phyloP scores from a whole-genome alignment of 306 rosid genomes.

The Quercus mongolica region DNA sequence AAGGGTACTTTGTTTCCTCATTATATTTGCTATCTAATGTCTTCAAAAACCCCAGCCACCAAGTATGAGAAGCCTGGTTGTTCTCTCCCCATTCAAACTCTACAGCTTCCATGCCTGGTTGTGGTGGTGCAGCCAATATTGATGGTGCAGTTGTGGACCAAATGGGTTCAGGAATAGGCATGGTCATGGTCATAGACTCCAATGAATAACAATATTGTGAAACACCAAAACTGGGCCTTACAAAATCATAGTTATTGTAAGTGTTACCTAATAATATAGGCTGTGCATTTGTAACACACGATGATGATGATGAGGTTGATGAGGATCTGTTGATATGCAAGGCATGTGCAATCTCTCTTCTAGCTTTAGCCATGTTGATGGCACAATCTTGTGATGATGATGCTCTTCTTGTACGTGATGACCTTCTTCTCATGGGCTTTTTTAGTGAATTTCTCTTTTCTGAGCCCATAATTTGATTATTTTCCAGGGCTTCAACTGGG shows the following conservation, averaged over 20 bases:
- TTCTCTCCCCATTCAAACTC: conserved; percentile 41
- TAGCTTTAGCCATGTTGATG: conserved; percentile 26
- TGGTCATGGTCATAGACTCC: conserved; percentile 38
- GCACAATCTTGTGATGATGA: not conserved
- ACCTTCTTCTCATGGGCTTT: conserved; percentile 24
- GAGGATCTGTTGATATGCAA: conserved; percentile 31
- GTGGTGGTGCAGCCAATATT: conserved; percentile 27
- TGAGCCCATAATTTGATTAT: conserved; percentile 1
- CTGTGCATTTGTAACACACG: conserved; percentile 10
- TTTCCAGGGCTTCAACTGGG: conserved; percentile 4
- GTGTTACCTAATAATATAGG: conserved; percentile 7
- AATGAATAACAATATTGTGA: conserved; percentile 37
- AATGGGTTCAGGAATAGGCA: conserved; percentile 55
- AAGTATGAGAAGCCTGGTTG: conserved; percentile 37
- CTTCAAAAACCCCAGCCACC: conserved; percentile 56
- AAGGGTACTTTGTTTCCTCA: conserved; percentile 17
- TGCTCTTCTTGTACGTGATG: conserved; percentile 3
- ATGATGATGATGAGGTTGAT: not conserved
- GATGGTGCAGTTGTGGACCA: conserved; percentile 64
- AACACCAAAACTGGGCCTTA: conserved; percentile 19
- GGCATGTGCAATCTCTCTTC: conserved; percentile 34
- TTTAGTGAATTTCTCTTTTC: not conserved
- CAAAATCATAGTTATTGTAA: conserved; percentile 8
- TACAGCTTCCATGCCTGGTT: conserved; percentile 21
- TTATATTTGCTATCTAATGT: conserved; percentile 26